Evolutionary conservation across 306 rosid genomes (phyloP).

Genomic region (Cucurbita maxima): DNA sequence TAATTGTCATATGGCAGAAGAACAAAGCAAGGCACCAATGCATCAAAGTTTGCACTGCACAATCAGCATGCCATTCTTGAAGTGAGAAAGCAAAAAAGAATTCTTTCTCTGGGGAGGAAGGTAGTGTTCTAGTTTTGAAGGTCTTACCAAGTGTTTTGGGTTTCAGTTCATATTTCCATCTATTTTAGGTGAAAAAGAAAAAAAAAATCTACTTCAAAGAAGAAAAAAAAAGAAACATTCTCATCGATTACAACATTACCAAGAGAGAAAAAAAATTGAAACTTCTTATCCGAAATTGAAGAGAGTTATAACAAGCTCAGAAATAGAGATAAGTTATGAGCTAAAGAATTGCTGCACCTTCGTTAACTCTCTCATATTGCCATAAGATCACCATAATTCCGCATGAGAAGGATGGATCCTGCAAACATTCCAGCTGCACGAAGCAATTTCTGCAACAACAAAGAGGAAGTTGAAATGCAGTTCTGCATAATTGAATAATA

Average conservation of each 20-base stretch:
- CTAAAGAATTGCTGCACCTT: background rate
- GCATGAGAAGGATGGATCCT: constrained; percentile 55
- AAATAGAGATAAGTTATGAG: background rate
- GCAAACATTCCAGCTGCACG: constrained; percentile 66
- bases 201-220: background rate
- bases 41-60: too few species aligned
- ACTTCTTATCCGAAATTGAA: background rate
- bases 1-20: background rate
- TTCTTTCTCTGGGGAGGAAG: background rate
- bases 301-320: background rate
- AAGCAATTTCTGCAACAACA: constrained; percentile 51
- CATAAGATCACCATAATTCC: constrained; percentile 78
- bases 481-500: background rate
- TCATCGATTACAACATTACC: background rate
- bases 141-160: background rate
- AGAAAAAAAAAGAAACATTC: background rate
- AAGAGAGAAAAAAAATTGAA: background rate
- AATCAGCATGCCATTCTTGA: too few species aligned
- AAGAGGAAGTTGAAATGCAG: background rate
- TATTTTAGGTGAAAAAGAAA: background rate
- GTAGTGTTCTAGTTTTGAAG: background rate
- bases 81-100: background rate
- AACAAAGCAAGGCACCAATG: background rate
- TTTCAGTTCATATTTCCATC: background rate
- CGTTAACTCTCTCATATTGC: constrained; percentile 45